Evolutionary conservation across 371 early-diverging fungal genomes (phyloP), one percentile per base, ranked within the genome.

Genomic region (Mucor piriformis): DNA sequence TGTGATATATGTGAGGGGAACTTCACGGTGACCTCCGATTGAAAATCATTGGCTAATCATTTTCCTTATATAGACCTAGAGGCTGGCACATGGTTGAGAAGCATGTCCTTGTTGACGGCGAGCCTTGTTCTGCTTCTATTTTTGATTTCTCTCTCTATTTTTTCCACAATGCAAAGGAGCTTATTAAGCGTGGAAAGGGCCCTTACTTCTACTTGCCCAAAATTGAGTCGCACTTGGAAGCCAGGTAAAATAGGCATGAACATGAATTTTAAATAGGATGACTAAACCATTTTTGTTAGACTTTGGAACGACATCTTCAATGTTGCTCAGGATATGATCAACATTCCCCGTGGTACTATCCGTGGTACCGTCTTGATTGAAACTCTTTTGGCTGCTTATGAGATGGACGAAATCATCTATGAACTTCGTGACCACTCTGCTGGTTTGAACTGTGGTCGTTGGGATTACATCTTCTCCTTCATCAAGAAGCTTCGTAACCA

Each of bases 391-490:
- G 98, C 95, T 21, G 91, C 95, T 34, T 97, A 91, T 74, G 95
- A 97, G 79, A 97, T 97, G 98, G 98, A 97, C 60, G 97, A 97
- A 77, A 95, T 97, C 70, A 95, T 97, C 72, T 97, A 93, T 70
- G 98, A 97, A 83, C 82, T 97, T 62, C 92, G 95, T 69, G 91
- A 96, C 38, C 97, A 97, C 84, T 95, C 96, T 20, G 83, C 95
- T 24, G 97, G 97, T 7, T 86, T 97, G 57, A 97, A 96, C 91
- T 97, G 97, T 79, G 97, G 97, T 59, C 89, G 97, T 50, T 97
- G 97, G 97, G 97, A 97, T 81, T 96, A 97, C 86, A 97, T 97
- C 74, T 97, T 97, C 79, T 92, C 92, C n/a, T 88, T 92, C 68
- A 97, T 97, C 84, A 97, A 97, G 84, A 91, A 94, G 83, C 87